Conservation (phyloP, 1,284 basidiomycete genomes). For the Anthracocystis walkeri region DNA sequence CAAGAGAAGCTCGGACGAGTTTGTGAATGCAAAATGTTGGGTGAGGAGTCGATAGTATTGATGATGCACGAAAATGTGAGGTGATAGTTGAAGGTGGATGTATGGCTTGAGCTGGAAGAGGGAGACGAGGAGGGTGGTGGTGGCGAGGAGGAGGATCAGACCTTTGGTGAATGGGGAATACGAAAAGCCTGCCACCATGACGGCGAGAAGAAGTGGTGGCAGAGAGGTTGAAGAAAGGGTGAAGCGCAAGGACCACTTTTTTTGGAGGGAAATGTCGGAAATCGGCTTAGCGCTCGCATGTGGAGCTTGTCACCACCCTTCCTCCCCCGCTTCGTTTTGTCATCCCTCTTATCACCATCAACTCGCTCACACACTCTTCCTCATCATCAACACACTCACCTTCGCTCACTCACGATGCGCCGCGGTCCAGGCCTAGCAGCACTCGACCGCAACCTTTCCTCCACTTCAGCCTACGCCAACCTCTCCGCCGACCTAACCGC, state of each 20-base stretch:
- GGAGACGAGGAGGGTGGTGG: slow-evolving; percentile 23
- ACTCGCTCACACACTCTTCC: neutral
- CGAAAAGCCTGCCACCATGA: slow-evolving; percentile 50
- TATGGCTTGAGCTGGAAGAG: slow-evolving; percentile 67
- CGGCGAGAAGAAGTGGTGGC: slow-evolving; percentile 2
- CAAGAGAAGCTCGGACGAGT: slow-evolving; percentile 85
- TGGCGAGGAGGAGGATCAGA: slow-evolving; percentile 31
- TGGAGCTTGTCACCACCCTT: neutral
- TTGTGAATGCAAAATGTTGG: slow-evolving; percentile 83
- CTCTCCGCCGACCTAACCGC: slow-evolving; percentile 84
- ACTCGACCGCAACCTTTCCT: slow-evolving; percentile 71
- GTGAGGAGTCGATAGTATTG: slow-evolving; percentile 86
- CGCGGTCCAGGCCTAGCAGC: slow-evolving; percentile 73
- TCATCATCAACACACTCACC: neutral
- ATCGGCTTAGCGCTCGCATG: neutral
- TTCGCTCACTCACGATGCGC: slow-evolving; percentile 69
- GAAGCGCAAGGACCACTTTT: slow-evolving; percentile 13
- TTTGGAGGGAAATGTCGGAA: neutral
- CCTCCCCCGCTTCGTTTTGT: too few relatives aligned
- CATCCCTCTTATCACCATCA: neutral
- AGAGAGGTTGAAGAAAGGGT: neutral
- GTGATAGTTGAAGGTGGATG: slow-evolving; percentile 66
- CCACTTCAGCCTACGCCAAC: slow-evolving; percentile 76
- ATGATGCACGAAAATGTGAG: slow-evolving; percentile 73
- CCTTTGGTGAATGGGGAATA: slow-evolving; percentile 48